Conservation (phyloP, 495 filamentous ascomycete species). For the Trichocladium uniseriatum region DNA sequence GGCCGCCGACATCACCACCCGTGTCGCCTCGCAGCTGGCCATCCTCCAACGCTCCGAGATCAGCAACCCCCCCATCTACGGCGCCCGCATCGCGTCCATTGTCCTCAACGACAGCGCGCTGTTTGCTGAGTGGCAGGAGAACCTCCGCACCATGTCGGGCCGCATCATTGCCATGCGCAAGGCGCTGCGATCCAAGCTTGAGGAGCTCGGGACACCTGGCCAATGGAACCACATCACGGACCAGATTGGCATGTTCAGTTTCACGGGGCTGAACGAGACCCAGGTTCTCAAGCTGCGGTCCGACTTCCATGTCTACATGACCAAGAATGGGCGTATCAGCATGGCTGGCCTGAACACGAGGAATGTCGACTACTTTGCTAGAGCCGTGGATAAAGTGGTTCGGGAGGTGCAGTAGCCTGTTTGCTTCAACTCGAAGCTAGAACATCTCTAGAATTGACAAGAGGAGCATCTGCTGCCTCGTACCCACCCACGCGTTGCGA, state of each 20-base stretch:
- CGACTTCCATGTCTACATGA: conserved; percentile 92
- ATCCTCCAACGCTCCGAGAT: conserved; percentile 96
- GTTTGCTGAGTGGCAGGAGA: conserved; percentile 90
- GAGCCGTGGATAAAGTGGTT: conserved; percentile 78
- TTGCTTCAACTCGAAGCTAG: neutral
- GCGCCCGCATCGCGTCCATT: conserved; percentile 73
- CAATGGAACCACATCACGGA: conserved; percentile 94
- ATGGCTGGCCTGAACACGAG: conserved; percentile 91
- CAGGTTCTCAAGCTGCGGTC: conserved; percentile 76
- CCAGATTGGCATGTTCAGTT: conserved; percentile 99
- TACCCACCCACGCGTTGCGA: too few species aligned
- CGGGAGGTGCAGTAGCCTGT: conserved; percentile 40
- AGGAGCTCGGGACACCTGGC: conserved; percentile 75
- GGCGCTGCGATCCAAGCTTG: conserved; percentile 63
- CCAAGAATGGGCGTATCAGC: conserved; percentile 94
- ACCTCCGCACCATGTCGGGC: conserved; percentile 87
- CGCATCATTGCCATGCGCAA: conserved; percentile 85
- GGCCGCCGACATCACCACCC: conserved; percentile 49
- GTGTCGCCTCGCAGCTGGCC: conserved; percentile 79
- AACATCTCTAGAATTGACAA: neutral
- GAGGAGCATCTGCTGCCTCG: too few species aligned
- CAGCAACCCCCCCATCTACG: conserved; percentile 90
- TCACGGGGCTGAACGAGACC: conserved; percentile 77
- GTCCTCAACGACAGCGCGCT: conserved; percentile 74
- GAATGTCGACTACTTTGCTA: conserved; percentile 89